phyloP scores from a whole-genome alignment of 140 eudicot genomes.

The Erigeron philadelphicus region DNA sequence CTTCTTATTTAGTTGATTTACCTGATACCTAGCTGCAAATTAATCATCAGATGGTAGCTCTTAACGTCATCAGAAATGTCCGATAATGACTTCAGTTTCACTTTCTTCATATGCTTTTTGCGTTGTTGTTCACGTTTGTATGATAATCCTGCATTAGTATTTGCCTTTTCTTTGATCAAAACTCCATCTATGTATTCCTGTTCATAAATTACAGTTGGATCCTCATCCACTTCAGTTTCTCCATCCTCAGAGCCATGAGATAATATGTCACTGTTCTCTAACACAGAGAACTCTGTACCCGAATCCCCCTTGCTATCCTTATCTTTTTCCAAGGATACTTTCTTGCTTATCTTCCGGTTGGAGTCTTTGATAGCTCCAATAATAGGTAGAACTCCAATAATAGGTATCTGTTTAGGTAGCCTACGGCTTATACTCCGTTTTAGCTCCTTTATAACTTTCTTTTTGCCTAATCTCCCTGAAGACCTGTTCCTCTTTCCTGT shows the following conservation, averaged over 20 bases:
- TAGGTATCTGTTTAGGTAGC: conserved; percentile 44
- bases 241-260: conserved; percentile 37
- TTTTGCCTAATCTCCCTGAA: conserved; percentile 35
- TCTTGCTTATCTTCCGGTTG: conserved; percentile 44
- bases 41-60: conserved; percentile 85
- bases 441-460: conserved; percentile 19
- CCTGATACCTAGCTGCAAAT: conserved; percentile 97
- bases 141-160: conserved; percentile 32
- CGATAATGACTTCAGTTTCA: conserved; percentile 43
- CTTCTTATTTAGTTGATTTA: conserved; percentile 31
- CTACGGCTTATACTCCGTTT: conserved; percentile 46
- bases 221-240: conserved; percentile 43
- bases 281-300: not conserved
- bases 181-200: conserved; percentile 91
- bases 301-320: conserved; percentile 25
- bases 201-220: conserved; percentile 47
- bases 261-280: conserved; percentile 31
- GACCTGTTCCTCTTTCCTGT: conserved; percentile 51
- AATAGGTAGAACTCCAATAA: conserved; percentile 8
- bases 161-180: conserved; percentile 57
- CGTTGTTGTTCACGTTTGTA: conserved; percentile 41
- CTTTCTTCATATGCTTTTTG: conserved; percentile 41
- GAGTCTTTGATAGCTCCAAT: conserved; percentile 36
- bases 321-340: conserved; percentile 36
- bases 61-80: conserved; percentile 52